A percentile compares a stretch with the other conserved stretches of the same genome.
Evolutionary conservation across 192 early-diverging fungal genomes (phyloP).

Genomic region (Cetraspora pellucida): DNA sequence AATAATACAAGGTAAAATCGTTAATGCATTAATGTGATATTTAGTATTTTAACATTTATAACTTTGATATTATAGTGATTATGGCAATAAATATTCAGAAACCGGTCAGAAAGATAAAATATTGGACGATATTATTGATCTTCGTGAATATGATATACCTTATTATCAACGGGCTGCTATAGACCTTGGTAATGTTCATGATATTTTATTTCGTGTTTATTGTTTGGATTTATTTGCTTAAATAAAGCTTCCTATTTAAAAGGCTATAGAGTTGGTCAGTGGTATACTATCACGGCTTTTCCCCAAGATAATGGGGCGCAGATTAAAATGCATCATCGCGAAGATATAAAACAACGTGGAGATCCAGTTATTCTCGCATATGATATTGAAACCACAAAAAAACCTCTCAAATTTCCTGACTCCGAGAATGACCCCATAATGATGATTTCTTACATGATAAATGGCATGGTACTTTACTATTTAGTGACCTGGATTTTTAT

Average conservation of each 20-base stretch:
- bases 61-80: background rate
- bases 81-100: constrained; percentile 40
- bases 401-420: constrained; percentile 98
- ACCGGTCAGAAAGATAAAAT: constrained; percentile 48
- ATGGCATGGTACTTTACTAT: constrained; percentile 73
- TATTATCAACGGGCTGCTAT: constrained; percentile 96
- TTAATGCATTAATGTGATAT: constrained; percentile 31
- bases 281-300: constrained; percentile 83
- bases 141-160: constrained; percentile 97
- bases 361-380: constrained; percentile 95
- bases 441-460: constrained; percentile 99
- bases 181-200: constrained; percentile 66
- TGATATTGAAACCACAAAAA: constrained; percentile 98
- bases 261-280: constrained; percentile 92
- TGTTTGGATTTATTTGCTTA: too few relatives aligned
- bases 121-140: constrained; percentile 77
- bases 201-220: too few relatives aligned
- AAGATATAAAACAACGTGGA: constrained; percentile 87
- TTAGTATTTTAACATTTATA: constrained; percentile 25
- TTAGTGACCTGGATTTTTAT: background rate
- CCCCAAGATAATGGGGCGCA: constrained; percentile 49
- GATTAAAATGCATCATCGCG: constrained; percentile 64
- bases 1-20: constrained; percentile 59
- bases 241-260: background rate
- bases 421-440: constrained; percentile 87